Percentiles rank a stretch among this genome's conserved stretches.
Conservation (phyloP, 2,329 filamentous ascomycete species). For the Aspergillus neotritici region DNA sequence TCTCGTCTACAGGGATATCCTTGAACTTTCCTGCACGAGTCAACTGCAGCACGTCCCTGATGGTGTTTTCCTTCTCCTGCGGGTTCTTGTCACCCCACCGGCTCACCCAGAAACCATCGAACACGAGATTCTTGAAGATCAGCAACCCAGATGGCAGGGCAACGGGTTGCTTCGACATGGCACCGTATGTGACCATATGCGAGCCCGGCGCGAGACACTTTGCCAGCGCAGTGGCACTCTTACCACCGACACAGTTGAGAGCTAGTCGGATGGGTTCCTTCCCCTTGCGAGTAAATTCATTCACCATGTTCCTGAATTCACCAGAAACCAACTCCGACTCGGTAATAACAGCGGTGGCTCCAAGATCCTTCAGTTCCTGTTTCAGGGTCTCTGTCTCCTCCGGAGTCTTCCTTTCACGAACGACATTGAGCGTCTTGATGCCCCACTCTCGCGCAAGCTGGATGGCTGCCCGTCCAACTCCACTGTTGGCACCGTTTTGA, state of each 20-base stretch:
- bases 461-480: conserved; percentile 84
- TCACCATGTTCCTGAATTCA: conserved; percentile 46
- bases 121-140: conserved; percentile 88
- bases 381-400: conserved; percentile 62
- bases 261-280: conserved; percentile 69
- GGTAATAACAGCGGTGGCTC: conserved; percentile 59
- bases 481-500: conserved; percentile 93
- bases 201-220: conserved; percentile 64
- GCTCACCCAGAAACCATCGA: conserved; percentile 93
- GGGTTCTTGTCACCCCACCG: conserved; percentile 75
- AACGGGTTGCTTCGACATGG: conserved; percentile 86
- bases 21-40: conserved; percentile 70
- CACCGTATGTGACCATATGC: conserved; percentile 87
- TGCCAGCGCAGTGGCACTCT: conserved; percentile 71
- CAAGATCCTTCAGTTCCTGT: conserved; percentile 55
- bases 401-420: conserved; percentile 63
- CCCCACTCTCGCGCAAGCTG: conserved; percentile 85
- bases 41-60: conserved; percentile 76
- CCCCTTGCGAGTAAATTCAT: conserved; percentile 66
- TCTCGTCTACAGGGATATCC: conserved; percentile 74
- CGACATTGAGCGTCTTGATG: conserved; percentile 80
- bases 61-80: conserved; percentile 67
- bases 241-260: conserved; percentile 90
- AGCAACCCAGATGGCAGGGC: conserved; percentile 73
- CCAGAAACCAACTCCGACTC: conserved; percentile 51